A percentile compares a stretch with the other conserved stretches of the same genome.
Conservation (phyloP, 257 asterid genomes). For the Solanum ossicruentum region DNA sequence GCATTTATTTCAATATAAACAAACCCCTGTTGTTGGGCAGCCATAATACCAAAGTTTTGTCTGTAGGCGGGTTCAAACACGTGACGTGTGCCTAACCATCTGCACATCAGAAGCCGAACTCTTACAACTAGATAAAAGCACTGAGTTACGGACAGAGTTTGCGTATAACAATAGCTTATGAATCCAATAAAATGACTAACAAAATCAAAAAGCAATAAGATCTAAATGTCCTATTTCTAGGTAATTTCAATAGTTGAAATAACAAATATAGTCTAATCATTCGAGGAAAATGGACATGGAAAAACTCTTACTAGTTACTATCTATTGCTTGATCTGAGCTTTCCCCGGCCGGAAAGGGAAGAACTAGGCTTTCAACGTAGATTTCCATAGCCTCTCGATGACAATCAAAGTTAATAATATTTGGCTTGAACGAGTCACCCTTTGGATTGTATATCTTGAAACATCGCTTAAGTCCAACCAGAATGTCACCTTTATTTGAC, state of each 20-base stretch:
- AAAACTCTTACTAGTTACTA: background rate
- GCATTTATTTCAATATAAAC: too few relatives aligned
- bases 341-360: background rate
- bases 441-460: slow-evolving; percentile 20
- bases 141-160: background rate
- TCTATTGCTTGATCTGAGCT: background rate
- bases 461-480: slow-evolving; percentile 12
- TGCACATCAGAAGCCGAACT: background rate
- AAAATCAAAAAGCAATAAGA: too few relatives aligned
- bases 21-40: background rate
- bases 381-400: background rate
- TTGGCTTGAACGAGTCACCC: slow-evolving; percentile 9
- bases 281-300: background rate
- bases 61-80: background rate
- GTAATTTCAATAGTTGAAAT: too few relatives aligned
- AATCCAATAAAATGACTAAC: too few relatives aligned
- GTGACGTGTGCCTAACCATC: background rate
- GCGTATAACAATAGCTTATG: too few relatives aligned
- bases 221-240: too few relatives aligned
- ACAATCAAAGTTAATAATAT: background rate
- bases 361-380: slow-evolving; percentile 36
- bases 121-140: background rate
- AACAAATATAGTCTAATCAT: background rate
- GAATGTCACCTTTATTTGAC: slow-evolving; percentile 20
- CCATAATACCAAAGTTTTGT: background rate